Base-by-base conservation (phyloP, 805 yeast species). In the Lachancea sp. region DNA sequence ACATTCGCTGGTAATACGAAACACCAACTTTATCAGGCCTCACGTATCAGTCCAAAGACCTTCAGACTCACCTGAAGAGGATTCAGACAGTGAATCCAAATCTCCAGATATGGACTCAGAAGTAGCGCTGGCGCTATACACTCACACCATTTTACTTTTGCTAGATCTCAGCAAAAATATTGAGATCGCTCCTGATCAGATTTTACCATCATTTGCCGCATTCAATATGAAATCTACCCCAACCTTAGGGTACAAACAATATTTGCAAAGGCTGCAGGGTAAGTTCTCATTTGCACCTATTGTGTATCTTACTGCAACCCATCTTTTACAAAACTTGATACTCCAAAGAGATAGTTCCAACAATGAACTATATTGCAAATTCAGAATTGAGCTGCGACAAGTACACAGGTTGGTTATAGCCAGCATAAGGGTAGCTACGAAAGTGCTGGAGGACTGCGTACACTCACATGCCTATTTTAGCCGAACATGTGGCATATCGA, bases 381-480 rank as follows among this genome's bases (percentile, higher is more conserved):
- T 19, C 64, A 67, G 5, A 45, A 72, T 8, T 50, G 69, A 12
- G 52, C 54, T 1, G 50, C 53, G 28, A 6, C 64, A 69, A 30
- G 64, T 64, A 1, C 74, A 72, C 52, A 53, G 78, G 12, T 41
- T 73, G 19, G 61, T 71, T 11, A 58, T 71, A 24, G 74, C 75
- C 0, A 58, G 69, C 9, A 56, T 71, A 15, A 54, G 76, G 4
- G 51, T 72, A 1, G 70, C 76, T 8, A 63, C 71, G 25, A 74
- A 74, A 48, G 51, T 65, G n/a, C 51, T 70, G 6, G 77, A 74
- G 46, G 79, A 73, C 50, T 55, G 63, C 19, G 61, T 63, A 30
- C 71, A 69, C 47, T 63, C 69, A 3, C 76, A 71, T 52, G 58
- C 58, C 34, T 64, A 72, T 40, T 70, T 68, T 41, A 69, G 74